These are phyloP conservation scores for Kregervanrija fluxuum DNA, from an alignment of 805 yeast genomes.

Conservation along the genomic window DNA sequence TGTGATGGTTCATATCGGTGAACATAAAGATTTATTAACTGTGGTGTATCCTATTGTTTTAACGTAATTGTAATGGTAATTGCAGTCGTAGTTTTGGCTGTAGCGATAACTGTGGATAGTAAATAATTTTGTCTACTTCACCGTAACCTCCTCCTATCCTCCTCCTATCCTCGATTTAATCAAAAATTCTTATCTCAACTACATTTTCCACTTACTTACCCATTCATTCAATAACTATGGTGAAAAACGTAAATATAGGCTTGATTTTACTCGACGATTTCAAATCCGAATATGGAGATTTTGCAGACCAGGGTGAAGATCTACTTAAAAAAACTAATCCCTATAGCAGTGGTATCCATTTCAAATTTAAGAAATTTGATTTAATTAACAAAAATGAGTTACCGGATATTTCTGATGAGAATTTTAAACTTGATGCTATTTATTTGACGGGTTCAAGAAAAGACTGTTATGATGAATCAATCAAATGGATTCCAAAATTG, in stretches of 20 bases:
- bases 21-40: no score
- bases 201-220: no score
- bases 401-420: constrained; percentile 21
- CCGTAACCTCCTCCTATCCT: no score
- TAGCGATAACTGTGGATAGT: no score
- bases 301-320: constrained; percentile 39
- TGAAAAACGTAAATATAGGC: constrained; percentile 4
- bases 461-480: constrained; percentile 35
- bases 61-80: no score
- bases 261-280: constrained; percentile 9
- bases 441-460: constrained; percentile 46
- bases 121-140: no score
- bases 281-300: constrained; percentile 36
- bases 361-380: constrained; percentile 30
- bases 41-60: no score
- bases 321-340: constrained; percentile 25
- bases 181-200: no score
- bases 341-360: constrained; percentile 1
- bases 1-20: no score
- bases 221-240: neutral
- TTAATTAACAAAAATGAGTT: constrained; percentile 23
- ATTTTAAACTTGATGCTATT: constrained; percentile 30
- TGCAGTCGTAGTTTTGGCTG: no score
- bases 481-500: constrained; percentile 36
- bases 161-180: no score